Evolutionary conservation across 169 alveolate genomes (phyloP), one percentile per base, ranked within the genome.

Genomic region (Theileria equi): DNA sequence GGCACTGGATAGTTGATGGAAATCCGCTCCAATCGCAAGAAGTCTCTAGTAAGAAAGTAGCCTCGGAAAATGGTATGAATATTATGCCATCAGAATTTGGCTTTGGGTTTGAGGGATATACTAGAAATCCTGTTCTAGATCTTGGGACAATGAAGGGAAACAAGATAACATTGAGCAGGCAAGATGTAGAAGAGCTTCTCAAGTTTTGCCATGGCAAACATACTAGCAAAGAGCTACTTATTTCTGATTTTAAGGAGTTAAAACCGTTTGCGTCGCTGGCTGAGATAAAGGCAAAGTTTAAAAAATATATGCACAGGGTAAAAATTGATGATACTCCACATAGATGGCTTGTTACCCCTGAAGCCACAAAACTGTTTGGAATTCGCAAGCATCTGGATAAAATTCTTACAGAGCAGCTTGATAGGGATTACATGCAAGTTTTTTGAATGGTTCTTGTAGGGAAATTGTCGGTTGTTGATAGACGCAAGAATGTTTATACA

Each of bases 1-100:
- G 84, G 84, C 84, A 74, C 73, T 74, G 84, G 84, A 74, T 74
- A 7, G 64, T 74, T 17, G 84, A 74, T 43, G 84, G 84, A 13
- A 62, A 60, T n/a, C 73, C 84, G 11, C 73, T 60, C 38, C 44
- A 53, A 48, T 26, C 32, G 36, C 38, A 64, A 32, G 71, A 74
- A 13, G 34, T 68, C 19, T 60, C 73, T 72, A 74, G 72, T 40
- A 36, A 41, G 40, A 74, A 74, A 31, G 54, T 47, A 59, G 84
- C 84, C 11, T 17, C 17, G 49, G 45, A 74, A 19, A 64, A 74
- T 32, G 84, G 84, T 4, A 64, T 74, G 29, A 53, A 19, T 13
- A 28, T 74, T 21, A 38, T 25, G 0, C 78, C 48, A 41, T 41
- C 58, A 26, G 80, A 65, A 29, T 74, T 41, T 25, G 84, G 84